phyloP scores from a whole-genome alignment of 1,284 basidiomycete species.

The Irpex sp. region DNA sequence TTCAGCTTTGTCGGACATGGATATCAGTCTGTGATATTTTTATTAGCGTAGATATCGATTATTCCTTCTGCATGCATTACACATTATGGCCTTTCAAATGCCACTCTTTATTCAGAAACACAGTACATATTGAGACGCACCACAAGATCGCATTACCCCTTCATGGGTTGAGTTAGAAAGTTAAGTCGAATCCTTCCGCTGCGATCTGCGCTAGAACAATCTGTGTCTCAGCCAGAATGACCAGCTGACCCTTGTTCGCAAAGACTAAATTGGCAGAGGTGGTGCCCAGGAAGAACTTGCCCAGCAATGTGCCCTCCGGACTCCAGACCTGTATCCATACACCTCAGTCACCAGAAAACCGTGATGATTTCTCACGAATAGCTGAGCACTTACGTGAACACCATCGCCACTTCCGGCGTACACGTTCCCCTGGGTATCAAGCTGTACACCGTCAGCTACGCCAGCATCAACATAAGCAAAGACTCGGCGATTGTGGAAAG shows the following conservation, averaged over 20 bases:
- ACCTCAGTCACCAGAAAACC: not conserved
- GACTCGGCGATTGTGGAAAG: constrained; percentile 58
- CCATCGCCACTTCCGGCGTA: constrained; percentile 71
- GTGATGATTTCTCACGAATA: constrained; percentile 2
- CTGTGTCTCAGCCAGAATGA: constrained; percentile 65
- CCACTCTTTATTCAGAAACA: too few relatives aligned
- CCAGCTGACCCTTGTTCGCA: constrained; percentile 53
- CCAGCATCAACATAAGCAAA: constrained; percentile 70
- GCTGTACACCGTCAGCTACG: constrained; percentile 53
- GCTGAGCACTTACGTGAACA: constrained; percentile 42
- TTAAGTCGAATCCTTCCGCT: constrained; percentile 29
- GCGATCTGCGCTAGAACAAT: constrained; percentile 59
- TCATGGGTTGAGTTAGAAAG: constrained; percentile 14
- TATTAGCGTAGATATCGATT: not conserved
- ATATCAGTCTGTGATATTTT: constrained; percentile 9
- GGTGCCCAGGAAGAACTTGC: constrained; percentile 66
- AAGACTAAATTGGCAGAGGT: constrained; percentile 64
- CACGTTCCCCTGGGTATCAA: constrained; percentile 61
- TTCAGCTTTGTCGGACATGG: constrained; percentile 14
- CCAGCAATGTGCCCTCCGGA: constrained; percentile 54
- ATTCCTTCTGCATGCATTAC: not conserved
- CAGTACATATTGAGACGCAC: not conserved
- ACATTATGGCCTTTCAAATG: not conserved
- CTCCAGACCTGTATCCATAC: constrained; percentile 50
- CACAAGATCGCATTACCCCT: not conserved